Conservation (phyloP, 2,329 filamentous ascomycete species). For the Triangularia verruculosa region DNA sequence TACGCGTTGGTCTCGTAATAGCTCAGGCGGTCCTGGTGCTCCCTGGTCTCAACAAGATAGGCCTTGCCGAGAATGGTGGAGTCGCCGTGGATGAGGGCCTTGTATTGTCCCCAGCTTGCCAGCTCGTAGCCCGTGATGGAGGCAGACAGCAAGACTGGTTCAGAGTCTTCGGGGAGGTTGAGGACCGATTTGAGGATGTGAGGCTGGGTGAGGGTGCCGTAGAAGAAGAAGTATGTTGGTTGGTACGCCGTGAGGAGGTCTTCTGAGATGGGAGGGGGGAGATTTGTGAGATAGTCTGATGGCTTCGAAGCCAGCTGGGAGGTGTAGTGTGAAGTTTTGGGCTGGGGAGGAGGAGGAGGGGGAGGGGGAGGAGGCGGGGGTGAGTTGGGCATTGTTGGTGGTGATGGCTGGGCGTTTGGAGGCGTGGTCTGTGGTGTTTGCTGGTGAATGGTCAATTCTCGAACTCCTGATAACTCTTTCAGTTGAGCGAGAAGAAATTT, state of each 20-base stretch:
- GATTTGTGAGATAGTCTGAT: not conserved
- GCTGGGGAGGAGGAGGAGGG: not conserved
- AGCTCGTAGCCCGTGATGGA: slow-evolving; percentile 11
- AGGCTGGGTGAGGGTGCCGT: slow-evolving; percentile 13
- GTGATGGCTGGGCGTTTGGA: too few relatives aligned
- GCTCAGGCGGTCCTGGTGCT: slow-evolving; percentile 9
- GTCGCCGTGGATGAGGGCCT: slow-evolving; percentile 8
- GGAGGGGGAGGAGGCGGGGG: not conserved
- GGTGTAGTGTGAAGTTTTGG: not conserved
- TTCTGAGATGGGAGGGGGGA: not conserved
- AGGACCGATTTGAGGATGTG: slow-evolving; percentile 7
- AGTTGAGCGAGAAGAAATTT: too few relatives aligned
- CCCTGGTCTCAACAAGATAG: not conserved
- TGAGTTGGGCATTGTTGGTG: not conserved
- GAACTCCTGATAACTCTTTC: too few relatives aligned
- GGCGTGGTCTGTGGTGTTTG: too few relatives aligned
- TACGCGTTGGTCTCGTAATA: slow-evolving; percentile 17
- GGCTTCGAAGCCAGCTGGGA: not conserved
- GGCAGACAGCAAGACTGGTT: slow-evolving; percentile 1
- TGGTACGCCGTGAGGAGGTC: not conserved
- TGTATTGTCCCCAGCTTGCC: slow-evolving; percentile 13
- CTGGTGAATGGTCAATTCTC: too few relatives aligned
- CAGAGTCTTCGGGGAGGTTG: not conserved
- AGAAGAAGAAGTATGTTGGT: slow-evolving; percentile 11
- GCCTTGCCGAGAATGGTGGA: not conserved